Percentiles rank a stretch among this genome's conserved stretches.
phyloP scores from a whole-genome alignment of 257 asterid genomes.

The Solanum tarijense region DNA sequence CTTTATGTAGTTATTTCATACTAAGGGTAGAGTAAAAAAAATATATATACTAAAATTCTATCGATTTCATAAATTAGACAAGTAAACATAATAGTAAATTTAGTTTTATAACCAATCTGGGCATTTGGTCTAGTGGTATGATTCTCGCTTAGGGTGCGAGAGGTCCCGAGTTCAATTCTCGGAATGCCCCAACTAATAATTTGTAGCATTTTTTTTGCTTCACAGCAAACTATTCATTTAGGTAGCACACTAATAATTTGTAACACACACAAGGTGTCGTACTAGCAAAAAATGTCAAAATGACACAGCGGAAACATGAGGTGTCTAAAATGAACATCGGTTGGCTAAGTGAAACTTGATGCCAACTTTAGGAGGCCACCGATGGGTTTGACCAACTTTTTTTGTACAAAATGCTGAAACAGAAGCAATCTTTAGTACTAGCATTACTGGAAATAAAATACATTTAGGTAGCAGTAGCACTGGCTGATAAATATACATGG shows the following conservation, averaged over 20 bases:
- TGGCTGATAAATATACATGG: neutral
- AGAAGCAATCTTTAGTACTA: neutral
- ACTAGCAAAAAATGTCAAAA: too few relatives aligned
- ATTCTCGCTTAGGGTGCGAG: conserved; percentile 90
- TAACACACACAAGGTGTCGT: too few relatives aligned
- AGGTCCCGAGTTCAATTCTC: conserved; percentile 92
- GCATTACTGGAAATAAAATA: neutral
- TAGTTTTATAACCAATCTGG: neutral
- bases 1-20: neutral
- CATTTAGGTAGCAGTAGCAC: neutral
- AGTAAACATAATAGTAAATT: too few relatives aligned
- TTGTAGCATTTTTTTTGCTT: neutral
- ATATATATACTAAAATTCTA: too few relatives aligned
- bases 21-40: too few relatives aligned
- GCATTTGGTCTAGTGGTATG: conserved; percentile 85
- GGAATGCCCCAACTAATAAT: conserved; percentile 42
- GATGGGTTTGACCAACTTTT: neutral
- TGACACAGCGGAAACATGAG: too few relatives aligned
- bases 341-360: too few relatives aligned
- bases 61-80: too few relatives aligned
- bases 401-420: neutral
- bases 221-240: neutral
- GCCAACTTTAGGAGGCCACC: too few relatives aligned
- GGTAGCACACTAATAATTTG: too few relatives aligned
- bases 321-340: too few relatives aligned